Base-by-base conservation (phyloP, 306 rosid genomes). In the Rosa lucieae region DNA sequence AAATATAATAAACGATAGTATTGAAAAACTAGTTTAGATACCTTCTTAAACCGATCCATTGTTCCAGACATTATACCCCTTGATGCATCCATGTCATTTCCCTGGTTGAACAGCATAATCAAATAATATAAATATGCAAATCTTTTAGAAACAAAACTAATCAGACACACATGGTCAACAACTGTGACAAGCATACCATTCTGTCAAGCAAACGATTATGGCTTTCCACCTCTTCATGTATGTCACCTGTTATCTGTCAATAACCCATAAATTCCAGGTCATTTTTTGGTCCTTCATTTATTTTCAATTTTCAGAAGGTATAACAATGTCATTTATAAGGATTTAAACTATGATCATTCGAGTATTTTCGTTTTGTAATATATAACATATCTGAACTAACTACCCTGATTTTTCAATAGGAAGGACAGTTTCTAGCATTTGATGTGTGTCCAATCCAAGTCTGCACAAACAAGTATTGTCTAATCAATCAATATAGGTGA, bases 11-110 rank as follows among this genome's bases (percentile, higher is more conserved):
- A 29, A 79, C 72, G 73, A 42, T 61, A 23, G 37, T 62, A 47
- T 80, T 73, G 47, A 13, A 74, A 51, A 81, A 74, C 13, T 42
- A 26, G 55, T 37, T 56, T 15, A 4, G 35, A 40, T 88, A 95
- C 99, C 98, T 68, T 93, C 87, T 91, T 95, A 87, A 95, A 91
- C 80, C 97, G 89, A 70, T 91, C 96, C 99, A 95, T 95, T 77
- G 99, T 95, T 82, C 98, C 92, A 68, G 86, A 83, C 97, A 95
- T 92, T 84, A 91, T 78, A 75, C 98, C 99, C 90, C 98, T 90
- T 78, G 98, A 91, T 78, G 90, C 89, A 82, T 93, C 99, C 99
- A 93, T 95, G 78, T 83, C 78, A 75, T 81, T 89, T 47, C 99
- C 99, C 99, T 93, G 76, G 79, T 86, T 73, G 81, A 44, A 65